Conservation (phyloP, 306 rosid species). For the Cercis canadensis region DNA sequence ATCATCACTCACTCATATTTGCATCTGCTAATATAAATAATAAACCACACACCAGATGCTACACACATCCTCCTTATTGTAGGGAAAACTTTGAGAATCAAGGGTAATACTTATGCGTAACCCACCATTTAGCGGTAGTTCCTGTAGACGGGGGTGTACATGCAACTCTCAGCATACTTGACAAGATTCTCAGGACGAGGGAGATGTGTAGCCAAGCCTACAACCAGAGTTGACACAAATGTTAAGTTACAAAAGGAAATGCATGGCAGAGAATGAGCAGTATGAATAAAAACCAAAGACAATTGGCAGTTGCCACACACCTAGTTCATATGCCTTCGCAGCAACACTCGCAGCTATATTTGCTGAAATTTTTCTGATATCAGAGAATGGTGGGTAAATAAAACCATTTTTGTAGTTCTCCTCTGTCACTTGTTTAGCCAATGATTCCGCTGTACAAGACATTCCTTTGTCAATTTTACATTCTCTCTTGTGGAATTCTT, state of each 20-base stretch:
- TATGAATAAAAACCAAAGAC: conserved; percentile 1
- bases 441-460: conserved; percentile 67
- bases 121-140: conserved; percentile 57
- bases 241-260: neutral
- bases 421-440: conserved; percentile 71
- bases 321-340: conserved; percentile 89
- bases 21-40: neutral
- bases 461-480: conserved; percentile 1
- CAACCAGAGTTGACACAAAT: conserved; percentile 18
- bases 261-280: neutral
- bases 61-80: conserved; percentile 15
- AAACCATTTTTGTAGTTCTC: conserved; percentile 66
- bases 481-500: neutral
- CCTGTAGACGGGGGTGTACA: conserved; percentile 81
- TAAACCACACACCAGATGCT: conserved; percentile 22
- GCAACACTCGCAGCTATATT: conserved; percentile 85
- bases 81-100: neutral
- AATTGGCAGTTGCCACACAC: conserved; percentile 39
- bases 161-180: conserved; percentile 87
- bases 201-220: conserved; percentile 85
- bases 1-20: neutral
- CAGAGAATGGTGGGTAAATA: conserved; percentile 75
- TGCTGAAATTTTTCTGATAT: conserved; percentile 87
- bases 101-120: neutral
- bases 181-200: conserved; percentile 86